Base-by-base conservation (phyloP, 2,329 filamentous ascomycete genomes). In the Albifimbria verrucaria region DNA sequence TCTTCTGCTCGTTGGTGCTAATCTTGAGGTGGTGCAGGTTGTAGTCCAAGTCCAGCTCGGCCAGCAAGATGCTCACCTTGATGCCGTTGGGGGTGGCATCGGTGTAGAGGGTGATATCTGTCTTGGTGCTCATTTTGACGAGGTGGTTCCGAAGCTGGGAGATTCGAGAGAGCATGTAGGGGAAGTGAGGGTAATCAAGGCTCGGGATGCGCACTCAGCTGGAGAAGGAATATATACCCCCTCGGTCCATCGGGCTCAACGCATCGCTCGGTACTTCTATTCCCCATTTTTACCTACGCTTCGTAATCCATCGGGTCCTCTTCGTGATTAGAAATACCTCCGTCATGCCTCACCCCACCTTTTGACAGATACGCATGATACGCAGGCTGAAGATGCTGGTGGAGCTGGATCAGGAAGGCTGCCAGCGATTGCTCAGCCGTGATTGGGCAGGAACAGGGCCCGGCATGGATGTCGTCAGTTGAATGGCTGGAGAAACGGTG, bases 81-180 rank as follows among this genome's bases (percentile, higher is more conserved):
- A 94, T 88, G 58, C 92, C 91, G 72, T 96, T 96, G 45, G 92
- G 90, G 49, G 92, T 96, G 65, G 86, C 81, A 12, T 82, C 79
- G 12, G 91, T 96, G 76, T 94, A 95, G 25, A 96, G 82, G 43
- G 86, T 88, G 63, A 96, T 91, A 61, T 89, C 78, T 6, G 88
- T 70, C 57, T 67, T 64, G 18, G 61, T 70, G 39, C 65, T 59
- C 66, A 69, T 69, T 10, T 48, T 63, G 57, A 61, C 50, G 49
- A 68, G 50, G 48, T 66, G 65, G 44, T 57, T 60, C 57, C 57
- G 58, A 17, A 65, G 52, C 36, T 62, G 57, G 24, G 47, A 15
- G 53, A 67, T 55, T 47, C 64, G 64, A 23, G 56, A 61, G 52
- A 62, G 62, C 63, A 67, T 66, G 28, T 39, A 39, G 32, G n/a